phyloP scores from a whole-genome alignment of 257 asterid genomes.

The Nicotiana paniculata region DNA sequence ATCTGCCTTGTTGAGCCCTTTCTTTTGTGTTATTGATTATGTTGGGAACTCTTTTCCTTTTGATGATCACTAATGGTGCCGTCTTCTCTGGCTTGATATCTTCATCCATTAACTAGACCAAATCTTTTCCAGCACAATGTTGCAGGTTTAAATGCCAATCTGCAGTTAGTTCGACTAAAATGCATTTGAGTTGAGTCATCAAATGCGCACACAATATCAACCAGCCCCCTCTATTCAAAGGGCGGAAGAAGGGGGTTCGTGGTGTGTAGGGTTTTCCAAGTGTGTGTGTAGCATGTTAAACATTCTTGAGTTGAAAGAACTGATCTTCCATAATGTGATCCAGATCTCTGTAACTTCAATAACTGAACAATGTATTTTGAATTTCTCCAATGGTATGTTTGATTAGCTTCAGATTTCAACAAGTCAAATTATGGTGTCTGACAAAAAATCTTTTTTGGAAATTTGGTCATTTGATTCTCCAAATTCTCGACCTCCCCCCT shows the following conservation, averaged over 20 bases:
- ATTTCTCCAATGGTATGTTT: not conserved
- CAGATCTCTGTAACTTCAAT: too few relatives aligned
- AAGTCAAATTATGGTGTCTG: too few relatives aligned
- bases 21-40: too few relatives aligned
- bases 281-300: not conserved
- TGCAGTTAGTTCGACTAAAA: not conserved
- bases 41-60: too few relatives aligned
- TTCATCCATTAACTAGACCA: not conserved
- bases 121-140: not conserved
- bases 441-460: too few relatives aligned
- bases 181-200: not conserved
- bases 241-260: not conserved
- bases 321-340: not conserved
- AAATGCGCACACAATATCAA: not conserved
- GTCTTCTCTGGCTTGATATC: not conserved
- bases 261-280: not conserved
- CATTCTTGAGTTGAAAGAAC: not conserved
- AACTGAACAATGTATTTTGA: too few relatives aligned
- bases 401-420: too few relatives aligned
- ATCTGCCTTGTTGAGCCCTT: not conserved
- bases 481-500: too few relatives aligned
- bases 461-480: too few relatives aligned
- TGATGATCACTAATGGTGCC: not conserved
- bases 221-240: not conserved
- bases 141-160: not conserved